Percentiles rank a stretch among this genome's conserved stretches.
Evolutionary conservation across 768 basidiomycete genomes (phyloP).

Genomic region (Peribolospora baueri): DNA sequence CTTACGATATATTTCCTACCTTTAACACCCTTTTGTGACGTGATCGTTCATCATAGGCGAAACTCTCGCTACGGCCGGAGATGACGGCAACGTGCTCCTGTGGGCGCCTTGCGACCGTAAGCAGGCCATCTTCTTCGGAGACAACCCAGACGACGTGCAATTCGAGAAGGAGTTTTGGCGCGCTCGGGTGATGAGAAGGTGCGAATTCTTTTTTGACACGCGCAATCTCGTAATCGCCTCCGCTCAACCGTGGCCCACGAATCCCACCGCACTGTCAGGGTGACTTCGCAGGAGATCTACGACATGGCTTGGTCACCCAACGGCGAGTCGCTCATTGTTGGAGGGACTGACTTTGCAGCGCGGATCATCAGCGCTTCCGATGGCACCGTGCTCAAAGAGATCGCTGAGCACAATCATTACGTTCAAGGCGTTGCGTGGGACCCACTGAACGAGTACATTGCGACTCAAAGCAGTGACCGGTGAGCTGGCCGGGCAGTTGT

Average conservation of each 20-base stretch:
- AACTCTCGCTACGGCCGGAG: constrained; percentile 82
- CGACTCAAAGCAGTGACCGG: constrained; percentile 88
- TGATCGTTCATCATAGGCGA: constrained; percentile 32
- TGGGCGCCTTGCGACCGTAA: constrained; percentile 68
- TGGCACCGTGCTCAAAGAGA: constrained; percentile 41
- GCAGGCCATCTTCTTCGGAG: constrained; percentile 55
- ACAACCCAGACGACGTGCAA: constrained; percentile 51
- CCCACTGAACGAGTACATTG: constrained; percentile 85
- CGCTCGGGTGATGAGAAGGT: constrained; percentile 62
- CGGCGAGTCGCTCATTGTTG: constrained; percentile 81
- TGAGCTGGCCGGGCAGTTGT: constrained; percentile 6
- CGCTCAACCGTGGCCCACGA: background rate
- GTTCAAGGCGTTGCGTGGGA: constrained; percentile 99
- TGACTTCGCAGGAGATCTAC: constrained; percentile 86
- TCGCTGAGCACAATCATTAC: constrained; percentile 83
- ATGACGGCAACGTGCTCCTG: constrained; percentile 93
- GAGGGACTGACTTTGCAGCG: constrained; percentile 87
- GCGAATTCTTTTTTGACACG: constrained; percentile 13
- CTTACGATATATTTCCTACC: background rate
- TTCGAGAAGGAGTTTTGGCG: constrained; percentile 93
- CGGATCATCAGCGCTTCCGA: constrained; percentile 52
- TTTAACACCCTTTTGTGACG: constrained; percentile 1
- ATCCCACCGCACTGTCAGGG: constrained; percentile 25
- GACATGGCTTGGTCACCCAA: constrained; percentile 94
- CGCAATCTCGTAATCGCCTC: background rate